Conservation (phyloP, 1,139 yeast species). For the Pichia norvegensis region DNA sequence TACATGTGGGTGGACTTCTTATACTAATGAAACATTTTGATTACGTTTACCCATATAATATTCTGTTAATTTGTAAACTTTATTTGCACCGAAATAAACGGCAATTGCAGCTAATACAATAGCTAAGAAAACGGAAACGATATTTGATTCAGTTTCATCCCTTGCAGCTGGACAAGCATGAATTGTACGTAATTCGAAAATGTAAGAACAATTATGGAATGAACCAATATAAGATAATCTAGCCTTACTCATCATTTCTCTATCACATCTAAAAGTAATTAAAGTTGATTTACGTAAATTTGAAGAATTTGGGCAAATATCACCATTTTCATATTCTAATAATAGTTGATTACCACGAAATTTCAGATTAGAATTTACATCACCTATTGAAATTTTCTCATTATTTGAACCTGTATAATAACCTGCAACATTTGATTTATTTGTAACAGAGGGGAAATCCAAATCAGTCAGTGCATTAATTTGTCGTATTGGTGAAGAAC, state of each 20-base stretch:
- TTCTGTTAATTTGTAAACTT: constrained; percentile 33
- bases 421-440: constrained; percentile 56
- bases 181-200: constrained; percentile 78
- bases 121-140: constrained; percentile 37
- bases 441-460: constrained; percentile 36
- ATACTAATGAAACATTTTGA: not conserved
- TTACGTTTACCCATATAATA: not conserved
- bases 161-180: constrained; percentile 79
- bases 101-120: constrained; percentile 46
- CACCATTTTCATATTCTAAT: constrained; percentile 64
- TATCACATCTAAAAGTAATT: constrained; percentile 71
- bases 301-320: no score
- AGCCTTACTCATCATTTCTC: constrained; percentile 62
- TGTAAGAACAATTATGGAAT: constrained; percentile 68
- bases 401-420: constrained; percentile 38
- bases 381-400: constrained; percentile 56
- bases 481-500: constrained; percentile 52
- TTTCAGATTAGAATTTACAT: constrained; percentile 48
- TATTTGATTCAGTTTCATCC: not conserved
- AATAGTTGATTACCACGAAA: constrained; percentile 68
- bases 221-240: constrained; percentile 64
- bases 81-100: constrained; percentile 51
- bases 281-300: constrained; percentile 62
- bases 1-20: no score
- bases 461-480: constrained; percentile 23